phyloP scores from a whole-genome alignment of 106 monocot genomes.

The Cymbidium sinense region DNA sequence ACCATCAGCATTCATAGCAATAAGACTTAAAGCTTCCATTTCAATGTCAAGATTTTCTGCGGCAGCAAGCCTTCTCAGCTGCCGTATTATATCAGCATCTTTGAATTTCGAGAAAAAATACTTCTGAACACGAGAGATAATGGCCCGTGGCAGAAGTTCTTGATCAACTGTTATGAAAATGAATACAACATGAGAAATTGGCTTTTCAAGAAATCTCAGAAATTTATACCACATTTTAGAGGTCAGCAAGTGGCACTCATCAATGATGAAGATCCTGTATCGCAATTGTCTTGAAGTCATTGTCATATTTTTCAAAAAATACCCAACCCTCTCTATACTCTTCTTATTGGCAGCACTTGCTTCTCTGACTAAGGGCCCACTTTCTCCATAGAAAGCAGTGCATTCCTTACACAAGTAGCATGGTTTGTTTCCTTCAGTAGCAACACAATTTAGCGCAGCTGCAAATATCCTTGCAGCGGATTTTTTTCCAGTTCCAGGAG shows the following conservation, averaged over 20 bases:
- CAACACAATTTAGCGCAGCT: constrained; percentile 61
- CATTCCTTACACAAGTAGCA: constrained; percentile 61
- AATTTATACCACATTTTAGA: constrained; percentile 50
- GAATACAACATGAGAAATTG: constrained; percentile 43
- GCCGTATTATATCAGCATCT: constrained; percentile 47
- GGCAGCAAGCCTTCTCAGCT: constrained; percentile 38
- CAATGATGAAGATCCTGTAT: constrained; percentile 49
- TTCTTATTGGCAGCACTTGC: constrained; percentile 41
- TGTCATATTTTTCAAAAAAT: constrained; percentile 39
- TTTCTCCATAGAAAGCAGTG: constrained; percentile 29
- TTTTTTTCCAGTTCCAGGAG: constrained; percentile 70
- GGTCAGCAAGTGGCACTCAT: constrained; percentile 64
- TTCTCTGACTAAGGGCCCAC: constrained; percentile 34
- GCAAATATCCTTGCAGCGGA: constrained; percentile 60
- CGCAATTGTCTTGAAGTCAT: constrained; percentile 10
- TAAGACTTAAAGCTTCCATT: constrained; percentile 47
- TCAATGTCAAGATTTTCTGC: constrained; percentile 62
- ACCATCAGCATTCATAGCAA: constrained; percentile 66
- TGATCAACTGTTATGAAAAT: constrained; percentile 57
- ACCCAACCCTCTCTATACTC: constrained; percentile 30
- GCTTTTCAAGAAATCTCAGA: constrained; percentile 54
- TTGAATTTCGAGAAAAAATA: constrained; percentile 67
- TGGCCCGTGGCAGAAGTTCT: constrained; percentile 42
- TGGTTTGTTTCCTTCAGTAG: constrained; percentile 43
- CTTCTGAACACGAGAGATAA: constrained; percentile 55